Evolutionary conservation across 2,329 filamentous ascomycete species (phyloP).

Genomic region (Fusarium siculi): DNA sequence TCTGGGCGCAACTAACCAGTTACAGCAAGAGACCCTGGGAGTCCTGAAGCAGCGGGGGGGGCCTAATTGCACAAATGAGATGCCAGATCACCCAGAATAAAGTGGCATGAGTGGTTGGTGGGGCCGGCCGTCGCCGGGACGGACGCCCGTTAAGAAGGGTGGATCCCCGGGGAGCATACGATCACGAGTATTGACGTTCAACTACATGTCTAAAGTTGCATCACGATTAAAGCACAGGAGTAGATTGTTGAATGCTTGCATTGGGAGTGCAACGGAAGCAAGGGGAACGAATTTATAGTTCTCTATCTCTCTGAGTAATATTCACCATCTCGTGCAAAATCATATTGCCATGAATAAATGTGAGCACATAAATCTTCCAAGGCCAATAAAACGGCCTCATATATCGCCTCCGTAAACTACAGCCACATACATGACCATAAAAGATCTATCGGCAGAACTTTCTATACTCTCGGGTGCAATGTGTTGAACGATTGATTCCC

Average conservation of each 20-base stretch:
- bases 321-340: neutral
- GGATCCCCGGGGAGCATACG: slow-evolving; percentile 13
- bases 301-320: too few species aligned
- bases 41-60: slow-evolving; percentile 21
- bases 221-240: neutral
- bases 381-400: neutral
- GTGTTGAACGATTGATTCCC: neutral
- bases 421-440: neutral
- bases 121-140: slow-evolving; percentile 38
- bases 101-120: slow-evolving; percentile 34
- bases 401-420: too few species aligned
- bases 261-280: too few species aligned
- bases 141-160: slow-evolving; percentile 20
- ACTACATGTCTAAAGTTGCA: neutral
- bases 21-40: slow-evolving; percentile 21
- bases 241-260: neutral
- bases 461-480: too few species aligned
- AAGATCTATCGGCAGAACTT: neutral
- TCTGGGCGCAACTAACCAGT: slow-evolving; percentile 25
- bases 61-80: slow-evolving; percentile 17
- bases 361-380: neutral
- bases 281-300: neutral
- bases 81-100: slow-evolving; percentile 10
- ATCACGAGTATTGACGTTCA: neutral
- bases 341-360: neutral